Evolutionary conservation across 768 basidiomycete species (phyloP).

Genomic region (Leucocoprinus leucothites): DNA sequence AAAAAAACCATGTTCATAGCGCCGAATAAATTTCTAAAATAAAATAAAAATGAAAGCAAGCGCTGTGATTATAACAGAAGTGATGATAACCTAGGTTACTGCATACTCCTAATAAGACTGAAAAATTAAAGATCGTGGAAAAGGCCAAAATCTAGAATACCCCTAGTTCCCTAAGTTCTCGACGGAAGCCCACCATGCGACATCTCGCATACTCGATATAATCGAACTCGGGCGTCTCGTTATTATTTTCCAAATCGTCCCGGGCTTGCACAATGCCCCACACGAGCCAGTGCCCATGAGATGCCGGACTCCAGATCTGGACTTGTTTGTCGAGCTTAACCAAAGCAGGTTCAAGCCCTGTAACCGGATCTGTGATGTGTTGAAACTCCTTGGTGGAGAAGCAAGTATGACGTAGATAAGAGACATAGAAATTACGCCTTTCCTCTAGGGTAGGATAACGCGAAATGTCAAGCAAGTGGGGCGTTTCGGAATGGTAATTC

Average conservation of each 20-base stretch:
- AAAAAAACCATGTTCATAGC: not conserved
- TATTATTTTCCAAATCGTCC: constrained; percentile 61
- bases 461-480: constrained; percentile 60
- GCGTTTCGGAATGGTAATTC: constrained; percentile 72
- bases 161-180: constrained; percentile 48
- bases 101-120: not conserved
- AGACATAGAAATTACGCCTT: constrained; percentile 78
- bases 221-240: constrained; percentile 77
- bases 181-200: constrained; percentile 62
- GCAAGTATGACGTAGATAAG: constrained; percentile 65
- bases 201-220: constrained; percentile 79
- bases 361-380: constrained; percentile 21
- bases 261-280: constrained; percentile 94
- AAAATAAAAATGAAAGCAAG: no score
- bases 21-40: no score
- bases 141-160: constrained; percentile 13
- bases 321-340: constrained; percentile 75
- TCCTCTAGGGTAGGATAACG: constrained; percentile 72
- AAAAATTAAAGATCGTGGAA: no score
- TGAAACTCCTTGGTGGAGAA: constrained; percentile 8
- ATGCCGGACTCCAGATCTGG: constrained; percentile 83
- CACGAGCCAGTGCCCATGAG: constrained; percentile 89
- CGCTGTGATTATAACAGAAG: no score
- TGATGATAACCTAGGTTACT: no score
- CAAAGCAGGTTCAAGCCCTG: constrained; percentile 44